phyloP scores from a whole-genome alignment of 768 basidiomycete genomes.

The Phylloporus rhodoxanthus region DNA sequence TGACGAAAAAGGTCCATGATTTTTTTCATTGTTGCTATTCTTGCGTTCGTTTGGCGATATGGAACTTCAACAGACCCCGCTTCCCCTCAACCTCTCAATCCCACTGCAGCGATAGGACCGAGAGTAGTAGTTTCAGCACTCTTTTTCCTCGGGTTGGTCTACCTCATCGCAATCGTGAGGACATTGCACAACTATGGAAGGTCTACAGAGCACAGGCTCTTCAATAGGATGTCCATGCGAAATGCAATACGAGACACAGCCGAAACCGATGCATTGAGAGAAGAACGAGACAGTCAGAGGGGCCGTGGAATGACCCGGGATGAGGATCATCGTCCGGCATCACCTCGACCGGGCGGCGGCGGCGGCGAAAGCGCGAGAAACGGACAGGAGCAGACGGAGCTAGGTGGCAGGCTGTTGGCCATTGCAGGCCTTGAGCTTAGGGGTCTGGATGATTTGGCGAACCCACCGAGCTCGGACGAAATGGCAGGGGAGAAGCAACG shows the following conservation, averaged over 20 bases:
- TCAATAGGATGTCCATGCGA: background rate
- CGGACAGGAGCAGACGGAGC: slow-evolving; percentile 6
- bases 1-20: slow-evolving; percentile 46
- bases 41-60: slow-evolving; percentile 62
- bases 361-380: slow-evolving; percentile 9
- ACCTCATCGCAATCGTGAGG: slow-evolving; percentile 54
- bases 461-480: slow-evolving; percentile 12
- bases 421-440: slow-evolving; percentile 26
- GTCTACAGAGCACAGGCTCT: background rate
- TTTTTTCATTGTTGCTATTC: slow-evolving; percentile 55
- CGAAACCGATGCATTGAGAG: background rate
- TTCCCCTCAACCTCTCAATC: slow-evolving; percentile 33
- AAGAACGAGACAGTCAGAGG: slow-evolving; percentile 4
- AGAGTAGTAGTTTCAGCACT: slow-evolving; percentile 52
- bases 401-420: slow-evolving; percentile 19
- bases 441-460: slow-evolving; percentile 16
- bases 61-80: slow-evolving; percentile 42
- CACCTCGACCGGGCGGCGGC: slow-evolving; percentile 5
- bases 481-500: slow-evolving; percentile 9
- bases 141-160: slow-evolving; percentile 53
- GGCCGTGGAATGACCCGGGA: background rate
- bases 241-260: background rate
- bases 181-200: slow-evolving; percentile 58
- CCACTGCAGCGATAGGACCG: slow-evolving; percentile 40
- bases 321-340: background rate